Base-by-base conservation (phyloP, 345 rosid genomes). In the Eucalyptus pumila region DNA sequence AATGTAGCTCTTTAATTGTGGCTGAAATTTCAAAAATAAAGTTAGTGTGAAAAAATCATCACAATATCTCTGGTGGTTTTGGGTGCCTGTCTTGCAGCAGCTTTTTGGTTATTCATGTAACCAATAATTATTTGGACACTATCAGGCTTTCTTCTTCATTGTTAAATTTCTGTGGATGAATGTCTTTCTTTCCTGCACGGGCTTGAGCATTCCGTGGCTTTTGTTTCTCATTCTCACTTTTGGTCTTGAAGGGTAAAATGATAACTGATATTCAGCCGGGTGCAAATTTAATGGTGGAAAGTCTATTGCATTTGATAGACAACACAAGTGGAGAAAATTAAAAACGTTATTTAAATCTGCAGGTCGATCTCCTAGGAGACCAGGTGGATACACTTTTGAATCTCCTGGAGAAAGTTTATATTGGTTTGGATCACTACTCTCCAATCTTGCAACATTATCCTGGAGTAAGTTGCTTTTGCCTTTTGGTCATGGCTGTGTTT, bases 331-430 rank as follows among this genome's bases (percentile, higher is more conserved):
- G 69, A 44, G 49, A 88, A 27, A 58, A 7, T 80, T 83, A n/a
- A 42, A 40, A 76, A 40, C 3, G 3, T 88, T 37, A 14, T 42
- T 48, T 85, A 23, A 34, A 52, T 58, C 12, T 81, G 91, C 90
- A 98, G 99, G 99, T 98, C 88, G 99, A 98, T 92, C 96, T 96
- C 88, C 93, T 98, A 65, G 99, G 97, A 21, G 97, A 98, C 89
- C 95, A 97, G 91, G 99, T 97, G 92, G 99, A 97, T 76, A 76
- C 92, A 48, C 96, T 94, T 85, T 89, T 92, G 88, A 86, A 95
- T 89, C 98, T 97, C 90, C 99, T 96, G 58, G 98, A 96, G 94
- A 98, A 98, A 92, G 96, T 98, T 87, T 97, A 97, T 91, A 96
- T 97, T 81, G 99, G 97, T 7, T 94, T 98, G 32, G 99, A 98